phyloP scores from a whole-genome alignment of 306 rosid species.

The Myrica gale region DNA sequence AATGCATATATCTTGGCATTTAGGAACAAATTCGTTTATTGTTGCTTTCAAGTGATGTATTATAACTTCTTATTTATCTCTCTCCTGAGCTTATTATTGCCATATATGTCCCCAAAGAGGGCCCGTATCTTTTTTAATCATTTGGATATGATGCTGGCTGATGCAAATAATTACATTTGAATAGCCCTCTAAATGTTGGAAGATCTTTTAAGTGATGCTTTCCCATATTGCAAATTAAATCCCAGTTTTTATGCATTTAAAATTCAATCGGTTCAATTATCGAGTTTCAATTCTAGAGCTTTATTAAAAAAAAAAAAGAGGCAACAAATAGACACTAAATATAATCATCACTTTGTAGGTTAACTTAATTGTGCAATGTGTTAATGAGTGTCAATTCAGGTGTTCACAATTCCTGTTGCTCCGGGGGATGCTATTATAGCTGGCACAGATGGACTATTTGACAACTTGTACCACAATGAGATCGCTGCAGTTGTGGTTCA shows the following conservation, averaged over 20 bases:
- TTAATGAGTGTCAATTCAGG: slow-evolving; percentile 44
- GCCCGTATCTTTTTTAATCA: neutral
- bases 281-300: slow-evolving; percentile 2
- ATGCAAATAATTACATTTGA: neutral
- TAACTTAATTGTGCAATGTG: neutral
- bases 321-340: neutral
- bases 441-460: slow-evolving; percentile 93
- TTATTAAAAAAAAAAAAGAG: neutral
- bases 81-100: neutral
- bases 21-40: neutral
- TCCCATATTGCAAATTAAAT: neutral
- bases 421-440: slow-evolving; percentile 81
- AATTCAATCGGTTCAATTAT: neutral
- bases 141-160: neutral
- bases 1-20: neutral
- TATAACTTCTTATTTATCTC: neutral
- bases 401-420: slow-evolving; percentile 79
- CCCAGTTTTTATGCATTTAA: slow-evolving; percentile 1
- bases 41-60: neutral
- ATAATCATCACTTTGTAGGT: neutral
- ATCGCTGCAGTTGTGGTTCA: slow-evolving; percentile 91
- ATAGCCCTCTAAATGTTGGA: neutral
- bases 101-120: neutral
- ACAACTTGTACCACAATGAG: slow-evolving; percentile 87
- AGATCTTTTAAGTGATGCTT: neutral